Base-by-base conservation (phyloP, 1,139 yeast species). In the Groenewaldozyma sp. region DNA sequence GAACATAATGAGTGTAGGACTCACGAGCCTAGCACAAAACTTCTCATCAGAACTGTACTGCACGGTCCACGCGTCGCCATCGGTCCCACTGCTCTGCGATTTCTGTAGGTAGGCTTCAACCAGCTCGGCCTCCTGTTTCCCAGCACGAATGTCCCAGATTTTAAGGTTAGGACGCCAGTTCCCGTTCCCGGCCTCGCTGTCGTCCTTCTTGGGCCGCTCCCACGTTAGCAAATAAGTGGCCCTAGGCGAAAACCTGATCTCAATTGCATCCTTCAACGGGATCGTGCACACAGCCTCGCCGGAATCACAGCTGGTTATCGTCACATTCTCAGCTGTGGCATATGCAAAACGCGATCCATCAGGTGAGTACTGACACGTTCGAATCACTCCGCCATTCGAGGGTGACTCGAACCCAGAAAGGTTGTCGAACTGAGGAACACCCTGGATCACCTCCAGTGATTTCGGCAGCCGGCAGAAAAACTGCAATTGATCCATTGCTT, bases 171-270 rank as follows among this genome's bases (percentile, higher is more conserved):
- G 77, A 41, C 63, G 67, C 75, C 78, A 80, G 54, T 82, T 78
- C 26, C 88, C 87, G 28, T 64, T 56, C n/a, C 65, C 62, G 31
- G 53, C 60, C 32, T 53, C 59, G 16, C 16, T 9, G 16, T 9
- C 16, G 45, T 62, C 61, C 64, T 76, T 70, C 48, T 76, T 59
- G 10, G 97, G 95, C 55, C 88, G 83, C 53, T 88, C 87, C 96
- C 97, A 93, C 36, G 94, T 76, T 51, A 87, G 76, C 48, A 91
- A 63, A 57, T 70, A 88, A 35, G 78, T 75, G n/a, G 96, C 97
- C 41, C 76, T 70, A 9, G 96, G 95, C 10, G 95, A 84, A 58
- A 91, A 86, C 50, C 76, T 78, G 53, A 91, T 63, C 56, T 91
- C 97, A 53, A 80, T 78, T 18, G 82, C 82, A 47, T 82, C 87